Percentiles rank a stretch among this genome's conserved stretches.
phyloP scores from a whole-genome alignment of 176 grass and related monocot genomes.

The Poa annua region DNA sequence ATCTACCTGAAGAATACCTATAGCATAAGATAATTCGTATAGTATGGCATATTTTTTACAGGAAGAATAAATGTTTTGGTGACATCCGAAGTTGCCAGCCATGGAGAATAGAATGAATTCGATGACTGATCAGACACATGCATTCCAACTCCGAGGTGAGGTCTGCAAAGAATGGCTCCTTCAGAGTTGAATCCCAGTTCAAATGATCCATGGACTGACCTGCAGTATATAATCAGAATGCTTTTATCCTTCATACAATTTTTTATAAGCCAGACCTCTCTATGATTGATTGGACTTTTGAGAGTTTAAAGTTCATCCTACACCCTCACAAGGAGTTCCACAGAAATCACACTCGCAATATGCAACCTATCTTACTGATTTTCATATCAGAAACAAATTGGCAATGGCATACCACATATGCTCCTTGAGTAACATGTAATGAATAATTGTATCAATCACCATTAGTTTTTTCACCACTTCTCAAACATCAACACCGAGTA shows the following conservation, averaged over 20 bases:
- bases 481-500: conserved; percentile 6
- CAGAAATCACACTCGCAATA: not conserved
- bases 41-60: conserved; percentile 16
- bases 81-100: conserved; percentile 14
- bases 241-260: not conserved
- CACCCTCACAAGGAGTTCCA: not conserved
- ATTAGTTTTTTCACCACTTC: not conserved
- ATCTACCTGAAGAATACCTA: not conserved
- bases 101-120: not conserved
- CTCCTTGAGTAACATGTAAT: not conserved
- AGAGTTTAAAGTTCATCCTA: conserved; percentile 1
- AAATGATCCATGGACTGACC: not conserved
- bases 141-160: not conserved
- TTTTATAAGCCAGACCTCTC: conserved; percentile 17
- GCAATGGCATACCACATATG: not conserved
- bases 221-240: conserved; percentile 29
- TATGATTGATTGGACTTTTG: not conserved
- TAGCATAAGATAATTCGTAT: not conserved
- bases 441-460: not conserved
- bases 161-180: conserved; percentile 20
- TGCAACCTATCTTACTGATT: not conserved
- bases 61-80: conserved; percentile 6
- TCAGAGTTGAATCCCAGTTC: conserved; percentile 6
- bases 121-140: not conserved
- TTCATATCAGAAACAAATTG: not conserved